Base-by-base conservation (phyloP, 176 grass and related monocot genomes). In the Oryza rufipogon region DNA sequence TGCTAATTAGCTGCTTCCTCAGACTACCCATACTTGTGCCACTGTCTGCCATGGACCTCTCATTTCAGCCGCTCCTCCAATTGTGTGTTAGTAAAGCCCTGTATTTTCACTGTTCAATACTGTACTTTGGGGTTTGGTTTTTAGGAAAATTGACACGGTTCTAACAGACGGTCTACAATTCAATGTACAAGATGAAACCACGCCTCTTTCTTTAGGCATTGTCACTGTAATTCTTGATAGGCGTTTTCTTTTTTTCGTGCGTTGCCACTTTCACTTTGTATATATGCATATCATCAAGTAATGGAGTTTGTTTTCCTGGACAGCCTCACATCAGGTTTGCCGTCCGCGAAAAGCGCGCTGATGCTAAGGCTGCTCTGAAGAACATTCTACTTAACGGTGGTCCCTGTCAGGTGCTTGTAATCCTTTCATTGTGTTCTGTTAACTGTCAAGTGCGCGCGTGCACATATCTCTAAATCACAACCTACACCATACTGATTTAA, bases 281-380 rank as follows among this genome's bases (percentile, higher is more conserved):
- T 58, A 15, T 32, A 19, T 58, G 25, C 33, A 9, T 7, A 13
- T 47, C 30, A 32, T 26, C 66, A 42, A 83, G 58, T 19, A 17
- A 74, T 54, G 16, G 11, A 42, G 0, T 34, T 73, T 20, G 51
- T n/a, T 3, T 81, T 81, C 23, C 66, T 84, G 13, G 25, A 79
- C 81, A 98, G 92, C 90, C 87, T 78, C 66, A 32, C 54, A 49
- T 95, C 70, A 83, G 83, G 46, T 95, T 84, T 23, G 20, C 78
- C 3, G 80, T 98, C 68, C 92, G 68, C 48, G 86, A 95, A 39
- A 98, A 95, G 89, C 86, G 89, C 32, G 64, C 60, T 42, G 92
- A 95, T 78, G 84, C 95, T 14, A 95, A 88, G 87, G 78, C 64
- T 4, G 89, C 95, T 30, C 85, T 98, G 1, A 95, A 88, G 75